Evolutionary conservation across 257 asterid genomes (phyloP).

Genomic region (Solanum chaucha): DNA sequence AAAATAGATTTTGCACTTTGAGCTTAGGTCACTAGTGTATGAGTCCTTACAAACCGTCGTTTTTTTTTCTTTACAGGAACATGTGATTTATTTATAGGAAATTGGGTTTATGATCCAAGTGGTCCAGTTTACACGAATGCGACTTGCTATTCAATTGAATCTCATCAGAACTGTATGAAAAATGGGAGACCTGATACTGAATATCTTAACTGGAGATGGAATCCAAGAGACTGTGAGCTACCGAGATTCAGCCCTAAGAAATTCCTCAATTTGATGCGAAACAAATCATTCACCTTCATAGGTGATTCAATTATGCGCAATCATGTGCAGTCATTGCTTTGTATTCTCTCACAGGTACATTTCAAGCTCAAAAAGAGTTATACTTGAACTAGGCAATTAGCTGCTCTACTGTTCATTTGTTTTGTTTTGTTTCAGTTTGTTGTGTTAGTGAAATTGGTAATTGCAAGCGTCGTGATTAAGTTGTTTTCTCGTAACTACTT

Average conservation of each 20-base stretch:
- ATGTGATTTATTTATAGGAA: slow-evolving; percentile 60
- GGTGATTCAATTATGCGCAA: slow-evolving; percentile 92
- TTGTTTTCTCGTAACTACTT: not conserved
- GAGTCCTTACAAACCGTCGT: not conserved
- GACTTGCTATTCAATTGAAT: slow-evolving; percentile 48
- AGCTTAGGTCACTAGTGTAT: not conserved
- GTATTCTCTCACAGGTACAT: slow-evolving; percentile 70
- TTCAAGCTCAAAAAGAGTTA: not conserved
- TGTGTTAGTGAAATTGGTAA: not conserved
- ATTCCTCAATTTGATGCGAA: slow-evolving; percentile 47
- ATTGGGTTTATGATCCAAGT: slow-evolving; percentile 49
- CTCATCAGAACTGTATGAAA: slow-evolving; percentile 63
- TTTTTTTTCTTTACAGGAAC: slow-evolving; percentile 19
- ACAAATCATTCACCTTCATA: slow-evolving; percentile 50
- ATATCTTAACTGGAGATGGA: slow-evolving; percentile 75
- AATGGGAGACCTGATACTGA: slow-evolving; percentile 68
- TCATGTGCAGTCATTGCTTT: slow-evolving; percentile 68
- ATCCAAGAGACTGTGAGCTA: slow-evolving; percentile 46
- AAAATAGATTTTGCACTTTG: not conserved
- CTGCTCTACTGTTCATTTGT: not conserved
- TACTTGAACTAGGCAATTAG: not conserved
- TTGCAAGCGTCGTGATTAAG: not conserved
- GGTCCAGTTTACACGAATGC: slow-evolving; percentile 56
- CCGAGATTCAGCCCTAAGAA: slow-evolving; percentile 40
- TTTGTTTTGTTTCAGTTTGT: not conserved